A percentile compares a stretch with the other conserved stretches of the same genome.
phyloP scores from a whole-genome alignment of 371 early-diverging fungal genomes.

The Mortierella polycephala region DNA sequence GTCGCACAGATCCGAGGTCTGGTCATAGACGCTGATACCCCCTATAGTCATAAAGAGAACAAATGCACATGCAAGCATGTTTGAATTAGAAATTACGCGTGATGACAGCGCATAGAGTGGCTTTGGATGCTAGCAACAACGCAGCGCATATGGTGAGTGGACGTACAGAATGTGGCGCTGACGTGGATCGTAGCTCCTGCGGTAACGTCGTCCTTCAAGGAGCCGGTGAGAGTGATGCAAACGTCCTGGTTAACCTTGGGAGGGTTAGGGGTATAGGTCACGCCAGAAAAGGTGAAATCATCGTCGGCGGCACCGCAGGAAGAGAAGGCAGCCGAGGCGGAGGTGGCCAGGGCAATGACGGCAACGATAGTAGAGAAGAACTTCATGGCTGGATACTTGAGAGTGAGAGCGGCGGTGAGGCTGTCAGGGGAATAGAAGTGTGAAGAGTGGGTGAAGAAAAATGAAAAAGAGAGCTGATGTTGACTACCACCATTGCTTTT shows the following conservation, averaged over 20 bases:
- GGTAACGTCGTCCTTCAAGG: slow-evolving; percentile 30
- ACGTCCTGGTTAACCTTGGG: slow-evolving; percentile 46
- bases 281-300: slow-evolving; percentile 11
- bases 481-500: too few relatives aligned
- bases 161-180: slow-evolving; percentile 44
- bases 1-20: slow-evolving; percentile 37
- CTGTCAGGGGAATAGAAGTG: background rate
- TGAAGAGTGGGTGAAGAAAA: slow-evolving; percentile 7
- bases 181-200: slow-evolving; percentile 24
- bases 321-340: slow-evolving; percentile 47
- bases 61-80: background rate
- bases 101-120: too few relatives aligned
- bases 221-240: slow-evolving; percentile 43
- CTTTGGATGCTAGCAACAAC: background rate
- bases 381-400: slow-evolving; percentile 32
- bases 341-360: slow-evolving; percentile 45
- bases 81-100: too few relatives aligned
- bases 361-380: slow-evolving; percentile 40
- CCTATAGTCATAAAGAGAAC: slow-evolving; percentile 9
- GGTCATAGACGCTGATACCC: slow-evolving; percentile 44
- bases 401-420: background rate
- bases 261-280: slow-evolving; percentile 51
- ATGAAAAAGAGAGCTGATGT: background rate
- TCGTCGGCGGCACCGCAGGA: slow-evolving; percentile 43
- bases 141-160: too few relatives aligned